Conservation (phyloP, 1,284 basidiomycete species). For the Melampsora occidentalis region DNA sequence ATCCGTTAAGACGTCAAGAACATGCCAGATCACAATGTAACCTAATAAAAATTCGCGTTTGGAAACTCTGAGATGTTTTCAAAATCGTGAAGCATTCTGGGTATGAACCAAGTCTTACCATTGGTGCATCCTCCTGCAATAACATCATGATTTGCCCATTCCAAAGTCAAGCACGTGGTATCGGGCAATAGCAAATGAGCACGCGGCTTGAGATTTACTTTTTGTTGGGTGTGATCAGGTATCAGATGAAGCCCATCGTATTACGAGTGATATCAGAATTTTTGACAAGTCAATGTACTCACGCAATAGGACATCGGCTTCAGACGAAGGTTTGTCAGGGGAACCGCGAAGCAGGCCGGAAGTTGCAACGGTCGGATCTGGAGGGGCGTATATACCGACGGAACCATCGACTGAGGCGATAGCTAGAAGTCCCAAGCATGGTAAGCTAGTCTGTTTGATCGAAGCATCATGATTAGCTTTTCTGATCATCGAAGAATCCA, state of each 20-base stretch:
- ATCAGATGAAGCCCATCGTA: neutral
- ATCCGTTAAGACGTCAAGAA: conserved; percentile 57
- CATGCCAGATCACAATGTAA: conserved; percentile 69
- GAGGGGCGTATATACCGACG: conserved; percentile 69
- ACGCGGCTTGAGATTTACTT: conserved; percentile 66
- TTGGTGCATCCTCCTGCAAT: conserved; percentile 76
- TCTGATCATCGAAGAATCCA: no score
- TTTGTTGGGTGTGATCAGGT: conserved; percentile 52
- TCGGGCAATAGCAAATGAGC: conserved; percentile 70
- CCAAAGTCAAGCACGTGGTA: conserved; percentile 68
- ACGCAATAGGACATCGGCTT: conserved; percentile 44
- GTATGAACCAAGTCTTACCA: conserved; percentile 58
- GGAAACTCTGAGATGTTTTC: neutral
- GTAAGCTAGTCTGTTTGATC: conserved; percentile 50
- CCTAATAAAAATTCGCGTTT: conserved; percentile 58
- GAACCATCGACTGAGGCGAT: conserved; percentile 80
- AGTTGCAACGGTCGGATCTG: conserved; percentile 61
- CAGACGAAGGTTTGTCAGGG: neutral
- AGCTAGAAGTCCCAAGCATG: conserved; percentile 74
- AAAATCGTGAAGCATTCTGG: neutral
- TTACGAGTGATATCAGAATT: conserved; percentile 23
- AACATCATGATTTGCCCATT: conserved; percentile 79
- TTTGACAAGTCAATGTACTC: conserved; percentile 30
- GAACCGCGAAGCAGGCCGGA: conserved; percentile 43
- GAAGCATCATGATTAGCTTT: no score